Evolutionary conservation across 345 rosid genomes (phyloP).

Genomic region (Leavenworthia alabamica): DNA sequence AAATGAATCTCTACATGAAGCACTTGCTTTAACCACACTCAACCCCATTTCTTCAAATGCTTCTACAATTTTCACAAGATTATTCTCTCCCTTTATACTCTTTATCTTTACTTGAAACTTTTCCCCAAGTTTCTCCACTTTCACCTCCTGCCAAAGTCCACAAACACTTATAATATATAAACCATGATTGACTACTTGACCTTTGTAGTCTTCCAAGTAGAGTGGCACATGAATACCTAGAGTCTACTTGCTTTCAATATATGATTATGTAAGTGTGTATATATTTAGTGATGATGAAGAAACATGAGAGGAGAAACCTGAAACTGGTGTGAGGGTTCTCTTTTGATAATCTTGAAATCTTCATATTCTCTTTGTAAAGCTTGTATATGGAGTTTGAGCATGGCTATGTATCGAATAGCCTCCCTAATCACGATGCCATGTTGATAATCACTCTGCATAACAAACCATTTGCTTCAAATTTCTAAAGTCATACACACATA

Average conservation of each 20-base stretch:
- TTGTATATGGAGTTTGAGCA: conserved; percentile 55
- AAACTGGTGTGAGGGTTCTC: conserved; percentile 33
- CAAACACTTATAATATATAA: background rate
- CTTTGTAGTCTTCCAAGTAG: background rate
- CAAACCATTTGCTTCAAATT: background rate
- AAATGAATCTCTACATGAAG: conserved; percentile 41
- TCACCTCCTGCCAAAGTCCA: conserved; percentile 40
- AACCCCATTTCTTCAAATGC: conserved; percentile 68
- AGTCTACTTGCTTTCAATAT: too few species aligned
- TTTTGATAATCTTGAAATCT: conserved; percentile 38
- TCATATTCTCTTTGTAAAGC: conserved; percentile 41
- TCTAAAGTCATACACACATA: background rate
- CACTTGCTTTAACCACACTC: conserved; percentile 49
- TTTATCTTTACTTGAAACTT: conserved; percentile 40
- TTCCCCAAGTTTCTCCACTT: conserved; percentile 54
- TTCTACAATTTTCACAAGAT: conserved; percentile 51
- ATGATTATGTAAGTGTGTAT: background rate
- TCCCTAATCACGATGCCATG: conserved; percentile 37
- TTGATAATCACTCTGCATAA: conserved; percentile 34
- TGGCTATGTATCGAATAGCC: conserved; percentile 42
- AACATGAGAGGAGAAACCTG: conserved; percentile 38
- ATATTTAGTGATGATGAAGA: background rate
- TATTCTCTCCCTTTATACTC: conserved; percentile 41
- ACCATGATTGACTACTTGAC: background rate
- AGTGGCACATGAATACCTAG: background rate